Evolutionary conservation across 2,329 filamentous ascomycete species (phyloP).

Genomic region (Trichoderma koningii): DNA sequence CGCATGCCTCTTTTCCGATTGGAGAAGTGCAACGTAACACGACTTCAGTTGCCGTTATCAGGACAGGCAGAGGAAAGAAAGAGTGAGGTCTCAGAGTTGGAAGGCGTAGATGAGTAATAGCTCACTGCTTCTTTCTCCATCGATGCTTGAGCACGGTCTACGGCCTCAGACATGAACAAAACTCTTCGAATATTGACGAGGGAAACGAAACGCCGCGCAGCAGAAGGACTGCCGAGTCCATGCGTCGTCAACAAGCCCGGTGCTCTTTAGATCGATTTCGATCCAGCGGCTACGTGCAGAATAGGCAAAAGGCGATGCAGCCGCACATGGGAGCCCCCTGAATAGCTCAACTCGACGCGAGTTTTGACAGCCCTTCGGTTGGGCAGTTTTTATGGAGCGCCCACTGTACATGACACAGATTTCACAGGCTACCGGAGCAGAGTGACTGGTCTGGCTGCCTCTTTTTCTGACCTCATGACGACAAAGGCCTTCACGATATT

Average conservation of each 20-base stretch:
- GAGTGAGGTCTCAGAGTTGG: too few species aligned
- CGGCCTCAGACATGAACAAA: background rate
- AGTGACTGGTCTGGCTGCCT: background rate
- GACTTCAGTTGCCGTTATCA: background rate
- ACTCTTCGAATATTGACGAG: background rate
- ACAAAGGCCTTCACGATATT: background rate
- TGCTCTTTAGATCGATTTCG: conserved; percentile 13
- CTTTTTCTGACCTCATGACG: conserved; percentile 1
- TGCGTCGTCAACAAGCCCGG: conserved; percentile 7
- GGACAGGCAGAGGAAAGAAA: background rate
- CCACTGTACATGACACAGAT: conserved; percentile 9
- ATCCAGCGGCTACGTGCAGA: conserved; percentile 3
- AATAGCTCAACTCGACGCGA: background rate
- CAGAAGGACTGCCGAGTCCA: background rate
- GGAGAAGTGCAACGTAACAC: background rate
- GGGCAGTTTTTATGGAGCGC: conserved; percentile 11
- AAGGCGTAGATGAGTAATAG: too few species aligned
- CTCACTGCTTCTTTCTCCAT: too few species aligned
- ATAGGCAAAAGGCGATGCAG: conserved; percentile 5
- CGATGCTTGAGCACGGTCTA: background rate
- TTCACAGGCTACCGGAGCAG: conserved; percentile 13
- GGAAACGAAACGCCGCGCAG: background rate
- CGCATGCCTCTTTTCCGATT: too few species aligned
- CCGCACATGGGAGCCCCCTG: background rate
- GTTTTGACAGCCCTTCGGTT: conserved; percentile 20